Evolutionary conservation across 2,329 filamentous ascomycete species (phyloP), one percentile per base, ranked within the genome.

Genomic region (Fusarium sp.): DNA sequence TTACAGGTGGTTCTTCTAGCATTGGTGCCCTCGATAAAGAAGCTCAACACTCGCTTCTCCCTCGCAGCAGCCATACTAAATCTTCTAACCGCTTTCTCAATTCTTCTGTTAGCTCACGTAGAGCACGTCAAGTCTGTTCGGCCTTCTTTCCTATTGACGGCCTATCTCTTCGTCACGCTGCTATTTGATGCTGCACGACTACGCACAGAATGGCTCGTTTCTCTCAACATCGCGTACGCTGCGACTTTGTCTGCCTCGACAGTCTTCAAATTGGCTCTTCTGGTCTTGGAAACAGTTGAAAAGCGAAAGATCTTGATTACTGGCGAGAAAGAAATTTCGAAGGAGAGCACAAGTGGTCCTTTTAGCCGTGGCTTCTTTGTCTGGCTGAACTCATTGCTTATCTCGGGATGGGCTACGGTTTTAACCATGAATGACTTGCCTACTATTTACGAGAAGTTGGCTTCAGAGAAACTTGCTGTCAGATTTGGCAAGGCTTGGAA

Each of bases 331-430:
- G 65, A 73, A 4, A 81, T 79, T 44, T 84, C 86, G 2, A 82
- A 80, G 0, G 87, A 90, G 71, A 82, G 82, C 5, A 87, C 83
- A 4, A 84, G 82, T 22, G 78, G 78, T 0, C 78, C 76, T 0
- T 67, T 79, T 3, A 76, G 62, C 29, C 75, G 76, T 1, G 77
- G 78, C 0, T 75, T 79, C 57, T 80, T 80, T 30, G 61, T 79
- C 24, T 80, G 78, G 78, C 62, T 80, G 16, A 79, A 79, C 38
- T 80, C 81, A 4, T 73, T 89, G 9, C 83, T 90, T 44, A 79
- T 79, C 27, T 76, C 78, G 18, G 86, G 86, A 1, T 87, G 82
- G 76, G 80, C 75, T 7, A 83, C 80, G 9, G 64, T 70, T 9
- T 45, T 80, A 15, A 77, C 73, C 2, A 73, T 72, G 18, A 69